Evolutionary conservation across 148 eudicot genomes (phyloP).

Genomic region (Tetragonia tetragonoides): DNA sequence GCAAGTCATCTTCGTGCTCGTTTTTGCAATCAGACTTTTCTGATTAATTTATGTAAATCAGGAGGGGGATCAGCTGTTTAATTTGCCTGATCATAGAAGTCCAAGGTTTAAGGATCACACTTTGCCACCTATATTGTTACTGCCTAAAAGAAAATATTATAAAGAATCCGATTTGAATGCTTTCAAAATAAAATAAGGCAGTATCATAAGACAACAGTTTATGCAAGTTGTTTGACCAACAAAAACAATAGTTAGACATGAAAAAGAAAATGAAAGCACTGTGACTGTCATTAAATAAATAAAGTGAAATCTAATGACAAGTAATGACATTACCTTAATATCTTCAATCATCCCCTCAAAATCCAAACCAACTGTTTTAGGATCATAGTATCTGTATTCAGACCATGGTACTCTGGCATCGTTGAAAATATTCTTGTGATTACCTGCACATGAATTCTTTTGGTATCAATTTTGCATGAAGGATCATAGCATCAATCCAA

Average conservation of each 20-base stretch:
- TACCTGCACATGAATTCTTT: constrained; percentile 45
- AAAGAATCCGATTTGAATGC: not conserved
- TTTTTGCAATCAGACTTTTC: no score
- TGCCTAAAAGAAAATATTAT: no score
- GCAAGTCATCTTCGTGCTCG: no score
- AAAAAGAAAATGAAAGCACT: not conserved
- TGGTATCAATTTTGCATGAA: not conserved
- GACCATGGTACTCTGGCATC: constrained; percentile 99
- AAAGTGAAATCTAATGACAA: not conserved
- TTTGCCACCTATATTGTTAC: not conserved
- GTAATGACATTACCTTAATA: constrained; percentile 55
- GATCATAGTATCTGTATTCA: constrained; percentile 91
- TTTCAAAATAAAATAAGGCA: not conserved
- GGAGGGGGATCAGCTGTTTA: no score
- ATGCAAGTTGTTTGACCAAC: not conserved
- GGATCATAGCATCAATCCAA: not conserved
- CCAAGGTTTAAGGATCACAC: not conserved
- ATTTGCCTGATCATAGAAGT: not conserved
- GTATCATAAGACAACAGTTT: not conserved
- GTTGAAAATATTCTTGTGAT: constrained; percentile 92
- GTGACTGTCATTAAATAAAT: not conserved
- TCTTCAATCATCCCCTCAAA: constrained; percentile 96
- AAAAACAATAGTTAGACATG: not conserved
- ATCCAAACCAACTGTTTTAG: constrained; percentile 92
- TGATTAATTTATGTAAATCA: no score